A percentile compares a stretch with the other conserved stretches of the same genome.
Evolutionary conservation across 768 basidiomycete genomes (phyloP).

Genomic region (Punctularia strigosozonata): DNA sequence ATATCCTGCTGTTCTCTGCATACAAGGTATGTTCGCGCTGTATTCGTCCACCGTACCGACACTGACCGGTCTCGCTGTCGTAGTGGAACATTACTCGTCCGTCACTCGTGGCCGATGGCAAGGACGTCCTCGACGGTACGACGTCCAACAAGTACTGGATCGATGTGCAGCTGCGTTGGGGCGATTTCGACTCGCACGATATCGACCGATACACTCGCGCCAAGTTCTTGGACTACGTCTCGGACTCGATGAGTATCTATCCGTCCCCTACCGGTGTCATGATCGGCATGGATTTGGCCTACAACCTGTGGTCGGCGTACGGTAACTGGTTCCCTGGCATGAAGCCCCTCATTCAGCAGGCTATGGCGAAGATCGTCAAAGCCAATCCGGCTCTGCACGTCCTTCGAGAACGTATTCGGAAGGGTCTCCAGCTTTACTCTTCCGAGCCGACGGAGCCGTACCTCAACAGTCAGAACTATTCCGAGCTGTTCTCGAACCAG

Average conservation of each 20-base stretch:
- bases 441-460: slow-evolving; percentile 99
- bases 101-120: slow-evolving; percentile 87
- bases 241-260: slow-evolving; percentile 98
- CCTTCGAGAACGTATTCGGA: slow-evolving; percentile 94
- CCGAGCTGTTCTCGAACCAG: slow-evolving; percentile 94
- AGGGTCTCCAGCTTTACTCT: slow-evolving; percentile 95
- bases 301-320: slow-evolving; percentile 97
- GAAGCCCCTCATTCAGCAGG: slow-evolving; percentile 96
- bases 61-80: slow-evolving; percentile 8
- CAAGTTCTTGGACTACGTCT: slow-evolving; percentile 97
- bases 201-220: slow-evolving; percentile 98
- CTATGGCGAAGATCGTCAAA: slow-evolving; percentile 99
- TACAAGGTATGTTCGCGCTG: slow-evolving; percentile 44
- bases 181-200: slow-evolving; percentile 98
- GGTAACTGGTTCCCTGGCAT: slow-evolving; percentile 99
- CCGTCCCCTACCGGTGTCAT: slow-evolving; percentile 98
- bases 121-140: slow-evolving; percentile 95
- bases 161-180: slow-evolving; percentile 91
- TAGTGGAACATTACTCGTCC: slow-evolving; percentile 97
- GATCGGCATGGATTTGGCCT: slow-evolving; percentile 97
- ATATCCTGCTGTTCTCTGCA: slow-evolving; percentile 93
- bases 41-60: not conserved
- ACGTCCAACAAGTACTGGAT: slow-evolving; percentile 99
- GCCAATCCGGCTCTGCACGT: slow-evolving; percentile 98
- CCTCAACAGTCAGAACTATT: slow-evolving; percentile 95